Base-by-base conservation (phyloP, 2,329 filamentous ascomycete genomes). In the Tolypocladium pustulatum region DNA sequence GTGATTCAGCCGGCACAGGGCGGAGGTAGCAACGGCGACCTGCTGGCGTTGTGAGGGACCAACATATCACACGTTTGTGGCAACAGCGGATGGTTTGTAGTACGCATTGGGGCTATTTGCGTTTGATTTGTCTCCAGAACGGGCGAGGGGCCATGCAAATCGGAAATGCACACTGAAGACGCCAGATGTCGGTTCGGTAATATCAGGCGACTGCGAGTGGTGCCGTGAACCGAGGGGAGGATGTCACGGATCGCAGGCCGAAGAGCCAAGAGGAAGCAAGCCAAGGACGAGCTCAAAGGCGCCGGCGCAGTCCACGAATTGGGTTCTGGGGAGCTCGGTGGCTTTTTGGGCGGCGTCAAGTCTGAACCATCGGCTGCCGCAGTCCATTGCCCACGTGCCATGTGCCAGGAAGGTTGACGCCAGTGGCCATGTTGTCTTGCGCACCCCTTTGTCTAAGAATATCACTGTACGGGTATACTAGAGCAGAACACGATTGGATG, bases 1-100 rank as follows among this genome's bases (percentile, higher is more conserved):
- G 83, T 87, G 41, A 86, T 91, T 68, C 86, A 89, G 69, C 86
- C 86, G 15, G 81, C 84, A 30, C 81, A 82, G 63, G 86, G 83
- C 54, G 79, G 78, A 30, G 82, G 81, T 12, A 82, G 80, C 63
- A 90, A 89, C 64, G 87, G 86, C 9, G 89, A 92, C 75, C 75
- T 92, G 72, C 75, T 92, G 67, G 77, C 86, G 70, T 75, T 89
- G 67, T 89, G 76, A 67, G 59, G 20, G 32, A 13, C 7, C 55
- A 37, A n/a, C 15, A 32, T 4, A 49, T 8, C 13, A 25, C 22
- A 46, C 10, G 22, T n/a, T 15, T 15, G 40, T 46, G 22, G 41
- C 41, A 10, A 6, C 25, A 30, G 12, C 8, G 43, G 25, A 27
- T 27, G 12, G 3, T 7, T 6, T 27, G 22, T 27, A 6, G 22